Evolutionary conservation across 1,139 yeast genomes (phyloP).

Genomic region (Candida sp.): DNA sequence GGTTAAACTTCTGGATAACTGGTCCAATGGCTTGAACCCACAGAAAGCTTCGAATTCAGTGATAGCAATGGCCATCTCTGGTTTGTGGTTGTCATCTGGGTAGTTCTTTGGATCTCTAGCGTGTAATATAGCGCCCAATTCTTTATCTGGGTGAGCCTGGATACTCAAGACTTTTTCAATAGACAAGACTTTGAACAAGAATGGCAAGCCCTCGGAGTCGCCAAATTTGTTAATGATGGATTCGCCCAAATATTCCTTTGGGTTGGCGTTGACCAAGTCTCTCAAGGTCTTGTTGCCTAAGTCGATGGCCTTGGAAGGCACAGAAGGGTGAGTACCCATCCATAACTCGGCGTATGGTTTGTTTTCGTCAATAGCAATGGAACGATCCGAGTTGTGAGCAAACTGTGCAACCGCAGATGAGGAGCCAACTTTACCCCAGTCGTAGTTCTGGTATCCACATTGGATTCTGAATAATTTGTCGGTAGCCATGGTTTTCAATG

Average conservation of each 20-base stretch:
- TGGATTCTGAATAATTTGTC: slow-evolving; percentile 44
- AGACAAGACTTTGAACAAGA: slow-evolving; percentile 90
- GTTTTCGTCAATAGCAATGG: slow-evolving; percentile 60
- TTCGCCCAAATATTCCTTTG: slow-evolving; percentile 61
- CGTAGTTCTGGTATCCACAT: slow-evolving; percentile 72
- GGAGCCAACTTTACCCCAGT: slow-evolving; percentile 89
- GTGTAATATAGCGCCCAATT: slow-evolving; percentile 77
- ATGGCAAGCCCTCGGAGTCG: slow-evolving; percentile 76
- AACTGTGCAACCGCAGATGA: slow-evolving; percentile 88
- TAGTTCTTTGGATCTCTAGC: slow-evolving; percentile 88
- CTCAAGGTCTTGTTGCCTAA: slow-evolving; percentile 58
- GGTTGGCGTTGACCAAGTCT: slow-evolving; percentile 63
- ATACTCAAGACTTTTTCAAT: slow-evolving; percentile 92
- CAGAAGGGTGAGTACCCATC: slow-evolving; percentile 99
- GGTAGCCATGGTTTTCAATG: slow-evolving; percentile 6
- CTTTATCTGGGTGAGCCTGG: slow-evolving; percentile 98
- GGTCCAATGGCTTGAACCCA: slow-evolving; percentile 91
- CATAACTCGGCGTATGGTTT: slow-evolving; percentile 93
- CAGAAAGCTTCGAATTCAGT: slow-evolving; percentile 98
- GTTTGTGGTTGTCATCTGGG: slow-evolving; percentile 98
- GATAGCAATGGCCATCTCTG: slow-evolving; percentile 98
- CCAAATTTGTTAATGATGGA: slow-evolving; percentile 70
- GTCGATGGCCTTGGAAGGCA: slow-evolving; percentile 72
- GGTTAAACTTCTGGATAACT: slow-evolving; percentile 68
- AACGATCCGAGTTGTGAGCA: slow-evolving; percentile 71